These are phyloP conservation scores for Ganoderma sp. DNA, from an alignment of 1,284 basidiomycete species.

Conservation along the genomic window DNA sequence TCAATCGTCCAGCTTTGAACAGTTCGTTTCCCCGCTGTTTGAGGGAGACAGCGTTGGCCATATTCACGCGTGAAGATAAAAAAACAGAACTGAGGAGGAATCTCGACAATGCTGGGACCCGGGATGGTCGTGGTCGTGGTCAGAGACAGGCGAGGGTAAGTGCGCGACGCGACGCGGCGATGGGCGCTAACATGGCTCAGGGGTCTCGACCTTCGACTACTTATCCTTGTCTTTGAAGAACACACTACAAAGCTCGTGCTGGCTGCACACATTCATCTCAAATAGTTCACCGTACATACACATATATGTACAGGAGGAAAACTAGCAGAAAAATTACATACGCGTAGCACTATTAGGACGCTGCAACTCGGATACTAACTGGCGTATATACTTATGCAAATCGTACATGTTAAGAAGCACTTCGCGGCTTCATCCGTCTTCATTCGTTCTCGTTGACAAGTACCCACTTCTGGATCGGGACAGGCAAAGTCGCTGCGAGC, in stretches of 20 bases:
- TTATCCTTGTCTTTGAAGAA: too few species aligned
- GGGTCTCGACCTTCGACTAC: too few species aligned
- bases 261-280: too few species aligned
- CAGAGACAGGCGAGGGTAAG: background rate
- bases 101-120: too few species aligned
- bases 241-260: too few species aligned
- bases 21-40: conserved; percentile 7
- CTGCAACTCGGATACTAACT: background rate
- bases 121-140: background rate
- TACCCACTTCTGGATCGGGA: background rate
- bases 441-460: background rate
- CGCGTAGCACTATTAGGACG: background rate
- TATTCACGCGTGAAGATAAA: background rate
- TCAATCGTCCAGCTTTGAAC: conserved; percentile 8
- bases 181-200: background rate
- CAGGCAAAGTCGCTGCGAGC: background rate
- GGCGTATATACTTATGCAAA: too few species aligned
- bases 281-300: too few species aligned
- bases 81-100: background rate
- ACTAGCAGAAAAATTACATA: background rate
- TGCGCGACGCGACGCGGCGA: background rate
- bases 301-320: background rate
- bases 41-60: background rate
- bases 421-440: background rate
- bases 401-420: too few species aligned